A percentile compares a stretch with the other conserved stretches of the same genome.
These are phyloP conservation scores for Fusarium burgessii DNA, from an alignment of 2,329 filamentous ascomycete species.

Conservation along the genomic window DNA sequence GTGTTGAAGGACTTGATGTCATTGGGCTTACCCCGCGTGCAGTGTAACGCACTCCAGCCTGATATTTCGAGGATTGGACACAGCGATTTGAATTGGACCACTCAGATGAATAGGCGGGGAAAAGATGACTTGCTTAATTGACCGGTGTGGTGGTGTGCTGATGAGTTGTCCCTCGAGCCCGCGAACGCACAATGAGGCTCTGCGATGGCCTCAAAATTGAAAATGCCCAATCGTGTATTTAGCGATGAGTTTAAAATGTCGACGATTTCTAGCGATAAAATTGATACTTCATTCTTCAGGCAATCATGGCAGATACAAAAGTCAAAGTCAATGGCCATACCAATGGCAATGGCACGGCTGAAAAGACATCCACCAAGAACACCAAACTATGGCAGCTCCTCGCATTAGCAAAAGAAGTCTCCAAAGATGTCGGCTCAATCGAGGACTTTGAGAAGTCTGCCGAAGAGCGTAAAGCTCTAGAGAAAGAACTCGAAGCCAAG, in stretches of 20 bases:
- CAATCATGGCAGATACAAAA: slow-evolving; percentile 48
- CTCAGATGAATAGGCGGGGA: slow-evolving; percentile 28
- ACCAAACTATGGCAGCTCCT: slow-evolving; percentile 47
- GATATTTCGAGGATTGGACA: slow-evolving; percentile 39
- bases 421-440: slow-evolving; percentile 45
- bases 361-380: slow-evolving; percentile 30
- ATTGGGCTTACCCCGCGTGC: slow-evolving; percentile 47
- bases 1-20: slow-evolving; percentile 13
- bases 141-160: slow-evolving; percentile 40
- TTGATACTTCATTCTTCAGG: slow-evolving; percentile 19
- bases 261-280: slow-evolving; percentile 29
- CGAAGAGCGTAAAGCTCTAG: slow-evolving; percentile 39
- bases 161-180: slow-evolving; percentile 45
- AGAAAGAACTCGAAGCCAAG: slow-evolving; percentile 43
- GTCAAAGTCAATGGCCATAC: slow-evolving; percentile 41
- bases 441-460: slow-evolving; percentile 44
- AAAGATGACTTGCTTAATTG: slow-evolving; percentile 33
- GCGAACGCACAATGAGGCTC: slow-evolving; percentile 43
- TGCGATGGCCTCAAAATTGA: slow-evolving; percentile 32
- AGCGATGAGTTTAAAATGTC: slow-evolving; percentile 39
- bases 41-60: slow-evolving; percentile 42
- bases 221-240: slow-evolving; percentile 14
- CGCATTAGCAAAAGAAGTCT: slow-evolving; percentile 45
- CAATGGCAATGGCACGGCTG: slow-evolving; percentile 39
- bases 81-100: slow-evolving; percentile 16